These are phyloP conservation scores for Globisporangium spiculum DNA, from an alignment of 352 stramenopile genomes.

Conservation along the genomic window DNA sequence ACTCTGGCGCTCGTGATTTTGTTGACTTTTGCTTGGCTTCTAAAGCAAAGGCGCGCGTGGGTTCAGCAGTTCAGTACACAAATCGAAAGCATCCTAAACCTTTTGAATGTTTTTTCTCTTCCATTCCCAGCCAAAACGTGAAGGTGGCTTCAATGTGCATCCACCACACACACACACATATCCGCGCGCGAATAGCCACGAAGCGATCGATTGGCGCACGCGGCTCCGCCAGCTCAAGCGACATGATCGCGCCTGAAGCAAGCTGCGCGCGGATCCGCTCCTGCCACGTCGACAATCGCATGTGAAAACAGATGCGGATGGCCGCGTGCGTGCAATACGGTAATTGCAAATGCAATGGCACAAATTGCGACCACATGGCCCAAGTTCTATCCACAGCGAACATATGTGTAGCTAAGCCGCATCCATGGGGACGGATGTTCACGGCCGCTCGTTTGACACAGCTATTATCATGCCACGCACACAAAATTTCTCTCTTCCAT, in stretches of 20 bases:
- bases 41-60: not conserved
- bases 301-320: not conserved
- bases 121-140: not conserved
- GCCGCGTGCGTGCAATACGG: not conserved
- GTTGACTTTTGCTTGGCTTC: not conserved
- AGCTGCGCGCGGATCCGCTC: not conserved
- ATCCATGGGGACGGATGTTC: not conserved
- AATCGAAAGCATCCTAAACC: not conserved
- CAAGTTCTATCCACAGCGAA: not conserved
- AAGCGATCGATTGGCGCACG: slow-evolving; percentile 3
- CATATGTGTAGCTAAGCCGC: not conserved
- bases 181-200: not conserved
- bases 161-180: not conserved
- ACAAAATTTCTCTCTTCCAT: too few relatives aligned
- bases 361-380: not conserved
- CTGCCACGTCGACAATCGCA: slow-evolving; percentile 4
- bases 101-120: not conserved
- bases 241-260: not conserved
- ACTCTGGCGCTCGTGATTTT: not conserved
- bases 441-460: not conserved
- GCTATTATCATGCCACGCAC: not conserved
- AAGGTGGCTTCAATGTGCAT: slow-evolving; percentile 4
- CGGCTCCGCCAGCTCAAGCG: not conserved
- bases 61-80: too few relatives aligned
- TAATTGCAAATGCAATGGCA: not conserved